Percentiles rank a stretch among this genome's conserved stretches.
These are phyloP conservation scores for Haematococcus sp. DNA, from an alignment of 139 green algal genomes.

Conservation along the genomic window DNA sequence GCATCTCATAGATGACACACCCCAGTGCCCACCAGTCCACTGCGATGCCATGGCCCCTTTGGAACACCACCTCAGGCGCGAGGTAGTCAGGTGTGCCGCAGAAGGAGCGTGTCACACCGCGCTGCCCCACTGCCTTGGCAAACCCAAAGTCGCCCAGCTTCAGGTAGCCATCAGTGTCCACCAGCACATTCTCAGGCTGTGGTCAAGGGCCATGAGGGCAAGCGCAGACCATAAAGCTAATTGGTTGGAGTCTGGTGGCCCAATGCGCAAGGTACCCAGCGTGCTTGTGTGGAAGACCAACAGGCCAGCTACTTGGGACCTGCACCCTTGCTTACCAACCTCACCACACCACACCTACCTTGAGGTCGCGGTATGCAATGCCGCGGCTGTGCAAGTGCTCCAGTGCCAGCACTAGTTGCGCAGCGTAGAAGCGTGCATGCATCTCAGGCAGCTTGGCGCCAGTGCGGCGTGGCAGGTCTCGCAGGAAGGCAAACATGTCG, in stretches of 20 bases:
- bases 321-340: constrained; percentile 11
- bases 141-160: constrained; percentile 84
- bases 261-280: too few relatives aligned
- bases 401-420: constrained; percentile 62
- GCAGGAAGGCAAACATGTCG: constrained; percentile 73
- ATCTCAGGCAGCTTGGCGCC: constrained; percentile 50
- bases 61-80: constrained; percentile 74
- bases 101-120: constrained; percentile 68
- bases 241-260: too few relatives aligned
- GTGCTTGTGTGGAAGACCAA: too few relatives aligned
- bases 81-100: constrained; percentile 79
- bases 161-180: constrained; percentile 61
- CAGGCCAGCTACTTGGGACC: too few relatives aligned
- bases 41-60: constrained; percentile 59
- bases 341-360: constrained; percentile 37
- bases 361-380: constrained; percentile 73
- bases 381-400: constrained; percentile 60
- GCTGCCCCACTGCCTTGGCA: constrained; percentile 54
- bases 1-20: constrained; percentile 76
- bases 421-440: constrained; percentile 71
- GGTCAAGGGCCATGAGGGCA: not conserved
- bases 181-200: constrained; percentile 78
- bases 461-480: not conserved
- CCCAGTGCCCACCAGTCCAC: constrained; percentile 86
- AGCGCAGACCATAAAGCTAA: not conserved